Evolutionary conservation across 208 protist species (phyloP).

Genomic region (Acanthamoeba rhysodes): DNA sequence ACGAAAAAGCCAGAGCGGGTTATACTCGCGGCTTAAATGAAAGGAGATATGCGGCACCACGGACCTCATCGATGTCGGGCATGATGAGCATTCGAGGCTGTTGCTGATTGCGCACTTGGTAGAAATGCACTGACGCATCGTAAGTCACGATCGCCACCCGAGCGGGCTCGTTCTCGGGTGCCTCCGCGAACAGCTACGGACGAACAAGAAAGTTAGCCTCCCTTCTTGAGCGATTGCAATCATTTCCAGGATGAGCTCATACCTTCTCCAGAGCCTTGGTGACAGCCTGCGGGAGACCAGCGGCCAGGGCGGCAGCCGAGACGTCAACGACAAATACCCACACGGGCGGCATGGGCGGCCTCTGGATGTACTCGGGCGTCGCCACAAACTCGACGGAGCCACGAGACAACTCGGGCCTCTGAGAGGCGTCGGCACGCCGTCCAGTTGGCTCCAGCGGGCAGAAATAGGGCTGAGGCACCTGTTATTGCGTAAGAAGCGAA

Average conservation of each 20-base stretch:
- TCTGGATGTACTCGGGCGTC: constrained; percentile 96
- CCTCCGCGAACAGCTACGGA: background rate
- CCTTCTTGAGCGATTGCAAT: too few species aligned
- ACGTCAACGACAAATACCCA: constrained; percentile 98
- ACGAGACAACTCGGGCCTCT: constrained; percentile 77
- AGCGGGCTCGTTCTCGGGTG: constrained; percentile 3
- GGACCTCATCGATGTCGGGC: constrained; percentile 78
- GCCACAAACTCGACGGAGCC: constrained; percentile 96
- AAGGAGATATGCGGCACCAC: background rate
- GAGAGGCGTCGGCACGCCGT: constrained; percentile 1
- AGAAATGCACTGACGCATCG: constrained; percentile 96
- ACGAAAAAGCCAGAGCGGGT: background rate
- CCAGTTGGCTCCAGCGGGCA: constrained; percentile 65
- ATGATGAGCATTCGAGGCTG: constrained; percentile 94
- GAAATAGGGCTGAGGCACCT: constrained; percentile 57
- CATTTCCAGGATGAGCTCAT: background rate
- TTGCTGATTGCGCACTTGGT: constrained; percentile 91
- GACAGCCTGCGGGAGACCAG: constrained; percentile 28
- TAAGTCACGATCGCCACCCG: constrained; percentile 88
- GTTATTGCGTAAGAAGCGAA: background rate
- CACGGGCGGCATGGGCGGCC: constrained; percentile 91
- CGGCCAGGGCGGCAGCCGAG: constrained; percentile 82
- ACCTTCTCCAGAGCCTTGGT: constrained; percentile 60
- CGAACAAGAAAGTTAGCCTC: background rate
- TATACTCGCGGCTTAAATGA: background rate